Conservation (phyloP, 2,329 filamentous ascomycete genomes). For the Arthrobotrys sphaeroides region DNA sequence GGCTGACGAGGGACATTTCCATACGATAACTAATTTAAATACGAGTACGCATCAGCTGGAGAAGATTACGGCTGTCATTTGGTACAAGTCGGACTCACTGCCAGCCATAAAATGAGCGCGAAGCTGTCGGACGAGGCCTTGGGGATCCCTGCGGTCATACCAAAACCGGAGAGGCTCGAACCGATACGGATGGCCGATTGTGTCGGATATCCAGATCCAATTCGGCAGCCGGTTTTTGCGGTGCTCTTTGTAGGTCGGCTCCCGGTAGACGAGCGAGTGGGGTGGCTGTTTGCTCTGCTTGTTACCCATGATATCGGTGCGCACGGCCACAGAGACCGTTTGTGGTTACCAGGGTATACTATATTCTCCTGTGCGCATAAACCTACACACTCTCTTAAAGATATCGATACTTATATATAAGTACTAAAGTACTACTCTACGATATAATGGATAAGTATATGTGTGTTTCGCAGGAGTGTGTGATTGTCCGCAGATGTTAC, state of each 20-base stretch:
- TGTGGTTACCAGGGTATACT: too few species aligned
- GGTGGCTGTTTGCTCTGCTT: not conserved
- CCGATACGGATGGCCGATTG: not conserved
- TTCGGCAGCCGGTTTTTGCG: not conserved
- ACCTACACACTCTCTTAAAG: too few species aligned
- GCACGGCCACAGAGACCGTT: too few species aligned
- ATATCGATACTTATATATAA: too few species aligned
- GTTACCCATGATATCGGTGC: too few species aligned
- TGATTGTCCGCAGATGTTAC: too few species aligned
- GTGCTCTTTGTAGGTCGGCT: not conserved
- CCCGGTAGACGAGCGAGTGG: not conserved
- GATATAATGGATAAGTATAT: too few species aligned
- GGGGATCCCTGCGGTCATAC: not conserved
- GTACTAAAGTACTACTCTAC: too few species aligned
- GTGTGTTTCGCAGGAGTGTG: too few species aligned
- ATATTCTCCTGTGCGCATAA: too few species aligned
- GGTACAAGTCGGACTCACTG: not conserved
- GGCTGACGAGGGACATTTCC: not conserved
- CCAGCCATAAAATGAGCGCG: not conserved
- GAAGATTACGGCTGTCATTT: not conserved
- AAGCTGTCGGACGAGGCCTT: not conserved
- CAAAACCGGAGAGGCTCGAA: not conserved
- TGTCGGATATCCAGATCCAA: not conserved
- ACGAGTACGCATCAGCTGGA: not conserved
- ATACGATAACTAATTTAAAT: not conserved